Evolutionary conservation across 208 protist genomes (phyloP).

Genomic region (Acanthamoeba sp.): DNA sequence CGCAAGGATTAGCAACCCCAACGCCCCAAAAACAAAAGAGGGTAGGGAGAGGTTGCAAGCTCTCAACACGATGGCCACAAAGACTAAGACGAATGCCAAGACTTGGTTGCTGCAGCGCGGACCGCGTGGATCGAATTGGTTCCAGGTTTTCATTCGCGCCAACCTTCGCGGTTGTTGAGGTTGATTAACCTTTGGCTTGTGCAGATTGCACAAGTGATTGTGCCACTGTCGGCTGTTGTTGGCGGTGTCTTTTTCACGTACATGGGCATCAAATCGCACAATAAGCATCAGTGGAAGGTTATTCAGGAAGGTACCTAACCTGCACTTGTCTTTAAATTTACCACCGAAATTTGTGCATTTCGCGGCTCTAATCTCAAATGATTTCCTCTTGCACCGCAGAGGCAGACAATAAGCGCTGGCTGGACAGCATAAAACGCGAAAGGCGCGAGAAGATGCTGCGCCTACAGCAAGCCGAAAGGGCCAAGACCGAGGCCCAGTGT

Average conservation of each 20-base stretch:
- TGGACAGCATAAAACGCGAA: constrained; percentile 31
- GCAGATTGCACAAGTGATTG: constrained; percentile 26
- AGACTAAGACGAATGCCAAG: background rate
- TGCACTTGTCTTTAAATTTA: background rate
- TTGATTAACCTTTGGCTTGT: background rate
- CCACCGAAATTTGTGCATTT: background rate
- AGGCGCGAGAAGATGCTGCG: constrained; percentile 57
- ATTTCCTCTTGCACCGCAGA: background rate
- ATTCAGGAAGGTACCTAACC: background rate
- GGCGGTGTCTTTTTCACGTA: constrained; percentile 36
- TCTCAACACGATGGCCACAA: background rate
- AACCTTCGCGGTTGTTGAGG: background rate
- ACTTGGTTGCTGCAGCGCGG: constrained; percentile 1
- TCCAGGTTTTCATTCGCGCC: background rate
- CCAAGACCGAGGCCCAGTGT: background rate
- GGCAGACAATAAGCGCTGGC: constrained; percentile 33
- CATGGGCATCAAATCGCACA: constrained; percentile 50
- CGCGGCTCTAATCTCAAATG: background rate
- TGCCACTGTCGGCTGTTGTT: constrained; percentile 26
- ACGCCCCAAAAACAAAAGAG: too few relatives aligned
- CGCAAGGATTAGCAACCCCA: too few relatives aligned
- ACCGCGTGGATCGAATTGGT: constrained; percentile 19
- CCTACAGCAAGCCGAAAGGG: background rate
- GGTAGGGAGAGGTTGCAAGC: too few relatives aligned
- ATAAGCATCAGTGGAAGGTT: constrained; percentile 47